A percentile compares a stretch with the other conserved stretches of the same genome.
Conservation (phyloP, 768 basidiomycete genomes). For the Polyporus arcularius region DNA sequence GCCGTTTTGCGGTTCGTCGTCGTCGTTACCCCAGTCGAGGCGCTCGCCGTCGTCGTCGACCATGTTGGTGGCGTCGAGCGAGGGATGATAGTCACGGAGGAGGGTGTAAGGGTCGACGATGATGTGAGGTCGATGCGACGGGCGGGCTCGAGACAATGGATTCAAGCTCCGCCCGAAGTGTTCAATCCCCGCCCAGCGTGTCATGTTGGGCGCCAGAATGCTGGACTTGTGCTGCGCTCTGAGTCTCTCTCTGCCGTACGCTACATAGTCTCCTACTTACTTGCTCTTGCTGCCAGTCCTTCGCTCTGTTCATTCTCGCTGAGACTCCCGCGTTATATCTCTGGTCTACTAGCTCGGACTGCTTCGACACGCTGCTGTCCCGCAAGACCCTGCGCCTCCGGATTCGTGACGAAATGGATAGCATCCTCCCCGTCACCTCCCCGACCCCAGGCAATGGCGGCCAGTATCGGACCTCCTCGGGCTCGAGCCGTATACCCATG, state of each 20-base stretch:
- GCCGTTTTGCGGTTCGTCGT: constrained; percentile 37
- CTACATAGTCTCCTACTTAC: background rate
- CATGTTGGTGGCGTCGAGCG: constrained; percentile 20
- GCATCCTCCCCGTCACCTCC: constrained; percentile 27
- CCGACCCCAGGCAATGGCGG: constrained; percentile 18
- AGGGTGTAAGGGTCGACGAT: constrained; percentile 4
- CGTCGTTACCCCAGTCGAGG: constrained; percentile 69
- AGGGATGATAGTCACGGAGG: constrained; percentile 6
- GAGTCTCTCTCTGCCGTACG: background rate
- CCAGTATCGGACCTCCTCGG: constrained; percentile 19
- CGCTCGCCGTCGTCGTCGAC: constrained; percentile 72
- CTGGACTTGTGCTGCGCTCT: background rate
- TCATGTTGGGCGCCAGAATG: background rate
- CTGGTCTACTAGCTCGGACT: too few species aligned
- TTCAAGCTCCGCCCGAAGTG: constrained; percentile 8
- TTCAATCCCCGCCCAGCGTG: background rate
- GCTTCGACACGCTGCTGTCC: background rate
- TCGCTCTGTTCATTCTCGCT: background rate
- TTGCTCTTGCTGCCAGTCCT: background rate
- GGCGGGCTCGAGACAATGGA: background rate
- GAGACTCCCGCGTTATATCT: background rate
- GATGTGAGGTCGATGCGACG: constrained; percentile 2
- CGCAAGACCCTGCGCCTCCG: background rate
- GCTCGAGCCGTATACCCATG: constrained; percentile 64
- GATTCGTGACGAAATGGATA: constrained; percentile 24